A percentile compares a stretch with the other conserved stretches of the same genome.
These are phyloP conservation scores for Rhizophlyctis rosea DNA, from an alignment of 192 early-diverging fungal species.

Conservation along the genomic window DNA sequence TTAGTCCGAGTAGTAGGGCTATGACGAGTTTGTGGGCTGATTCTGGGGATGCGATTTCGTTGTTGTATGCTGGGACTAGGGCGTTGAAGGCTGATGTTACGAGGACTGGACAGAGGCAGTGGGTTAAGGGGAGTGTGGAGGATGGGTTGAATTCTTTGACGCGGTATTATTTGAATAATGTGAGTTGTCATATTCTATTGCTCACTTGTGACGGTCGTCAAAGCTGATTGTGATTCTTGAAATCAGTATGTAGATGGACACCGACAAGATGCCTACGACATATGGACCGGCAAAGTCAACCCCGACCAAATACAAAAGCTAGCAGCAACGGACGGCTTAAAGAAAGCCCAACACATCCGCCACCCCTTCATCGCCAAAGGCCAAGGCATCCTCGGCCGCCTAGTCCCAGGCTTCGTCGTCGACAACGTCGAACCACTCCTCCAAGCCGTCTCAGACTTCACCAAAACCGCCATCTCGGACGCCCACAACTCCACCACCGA, in stretches of 20 bases:
- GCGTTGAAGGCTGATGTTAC: slow-evolving; percentile 52
- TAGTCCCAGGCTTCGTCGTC: slow-evolving; percentile 39
- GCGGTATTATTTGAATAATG: slow-evolving; percentile 58
- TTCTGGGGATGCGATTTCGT: slow-evolving; percentile 49
- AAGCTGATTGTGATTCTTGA: slow-evolving; percentile 2
- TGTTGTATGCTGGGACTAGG: slow-evolving; percentile 57
- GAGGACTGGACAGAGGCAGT: slow-evolving; percentile 39
- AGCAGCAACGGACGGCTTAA: slow-evolving; percentile 30
- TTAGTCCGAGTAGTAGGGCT: slow-evolving; percentile 15
- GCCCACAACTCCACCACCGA: neutral
- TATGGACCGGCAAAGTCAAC: slow-evolving; percentile 44
- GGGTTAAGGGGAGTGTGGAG: slow-evolving; percentile 33
- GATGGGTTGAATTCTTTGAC: slow-evolving; percentile 55
- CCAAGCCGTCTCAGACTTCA: slow-evolving; percentile 30
- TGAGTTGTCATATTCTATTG: slow-evolving; percentile 17
- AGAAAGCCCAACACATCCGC: slow-evolving; percentile 25
- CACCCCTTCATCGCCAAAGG: slow-evolving; percentile 35
- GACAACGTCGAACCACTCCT: slow-evolving; percentile 42
- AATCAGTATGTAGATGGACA: slow-evolving; percentile 45
- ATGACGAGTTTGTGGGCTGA: slow-evolving; percentile 53
- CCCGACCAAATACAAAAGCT: slow-evolving; percentile 27
- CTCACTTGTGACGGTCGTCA: too few species aligned
- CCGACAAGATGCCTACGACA: slow-evolving; percentile 49
- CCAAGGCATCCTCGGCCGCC: slow-evolving; percentile 30
- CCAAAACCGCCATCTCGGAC: neutral